A percentile compares a stretch with the other conserved stretches of the same genome.
Conservation (phyloP, 305 asterid genomes). For the Salvia sclarea region DNA sequence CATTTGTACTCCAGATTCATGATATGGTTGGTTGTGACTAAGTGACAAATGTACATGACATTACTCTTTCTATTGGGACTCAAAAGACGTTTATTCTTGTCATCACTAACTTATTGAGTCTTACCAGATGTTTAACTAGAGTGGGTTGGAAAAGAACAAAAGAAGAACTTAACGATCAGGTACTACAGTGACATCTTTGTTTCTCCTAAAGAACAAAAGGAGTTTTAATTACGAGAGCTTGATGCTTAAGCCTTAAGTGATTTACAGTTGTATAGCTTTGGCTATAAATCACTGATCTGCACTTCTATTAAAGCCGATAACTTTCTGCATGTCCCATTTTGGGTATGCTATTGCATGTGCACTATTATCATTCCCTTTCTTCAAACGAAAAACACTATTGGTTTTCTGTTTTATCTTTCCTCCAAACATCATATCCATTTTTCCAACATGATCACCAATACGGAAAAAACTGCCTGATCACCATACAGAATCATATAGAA, state of each 20-base stretch:
- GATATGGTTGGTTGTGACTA: conserved; percentile 24
- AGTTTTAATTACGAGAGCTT: conserved; percentile 8
- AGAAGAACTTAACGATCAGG: conserved; percentile 75
- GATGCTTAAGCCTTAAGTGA: conserved; percentile 11
- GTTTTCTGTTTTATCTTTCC: neutral
- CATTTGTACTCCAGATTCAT: conserved; percentile 11
- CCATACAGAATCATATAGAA: conserved; percentile 1
- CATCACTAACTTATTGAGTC: conserved; percentile 36
- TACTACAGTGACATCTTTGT: conserved; percentile 33
- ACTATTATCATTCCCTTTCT: neutral
- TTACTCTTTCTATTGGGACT: conserved; percentile 17
- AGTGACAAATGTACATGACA: conserved; percentile 13
- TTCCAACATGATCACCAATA: conserved; percentile 15
- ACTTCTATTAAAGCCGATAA: conserved; percentile 23
- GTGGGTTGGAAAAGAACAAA: conserved; percentile 88
- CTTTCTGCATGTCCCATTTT: conserved; percentile 8
- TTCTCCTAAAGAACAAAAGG: conserved; percentile 20
- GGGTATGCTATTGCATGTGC: neutral
- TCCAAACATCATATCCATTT: neutral
- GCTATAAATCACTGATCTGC: conserved; percentile 15
- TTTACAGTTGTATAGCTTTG: conserved; percentile 9
- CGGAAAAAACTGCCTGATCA: neutral
- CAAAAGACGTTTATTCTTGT: conserved; percentile 11
- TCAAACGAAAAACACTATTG: neutral
- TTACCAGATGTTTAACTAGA: conserved; percentile 85